Percentiles rank a stretch among this genome's conserved stretches.
Evolutionary conservation across 2,329 filamentous ascomycete species (phyloP).

Genomic region (Septoria linicola): DNA sequence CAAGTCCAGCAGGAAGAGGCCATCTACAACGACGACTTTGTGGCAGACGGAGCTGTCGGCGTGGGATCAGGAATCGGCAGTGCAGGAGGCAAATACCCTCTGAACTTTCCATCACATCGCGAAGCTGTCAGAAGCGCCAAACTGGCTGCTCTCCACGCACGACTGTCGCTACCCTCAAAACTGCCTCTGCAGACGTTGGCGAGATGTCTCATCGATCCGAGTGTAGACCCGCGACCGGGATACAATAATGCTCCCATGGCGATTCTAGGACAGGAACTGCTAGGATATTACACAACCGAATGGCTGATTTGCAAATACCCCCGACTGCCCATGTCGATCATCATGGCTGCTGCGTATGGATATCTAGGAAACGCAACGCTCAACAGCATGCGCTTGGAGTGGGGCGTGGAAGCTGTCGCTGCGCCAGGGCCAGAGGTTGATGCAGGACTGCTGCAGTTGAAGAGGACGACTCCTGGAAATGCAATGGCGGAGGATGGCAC

Average conservation of each 20-base stretch:
- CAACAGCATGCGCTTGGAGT: conserved; percentile 71
- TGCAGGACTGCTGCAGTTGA: conserved; percentile 82
- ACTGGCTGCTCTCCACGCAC: conserved; percentile 86
- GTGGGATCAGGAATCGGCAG: conserved; percentile 25
- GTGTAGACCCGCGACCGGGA: conserved; percentile 72
- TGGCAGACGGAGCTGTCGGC: conserved; percentile 31
- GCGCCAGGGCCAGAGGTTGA: conserved; percentile 89
- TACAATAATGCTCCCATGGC: conserved; percentile 90
- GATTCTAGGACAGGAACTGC: conserved; percentile 75
- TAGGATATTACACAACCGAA: conserved; percentile 87
- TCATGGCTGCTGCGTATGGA: conserved; percentile 81
- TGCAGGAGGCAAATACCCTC: conserved; percentile 27
- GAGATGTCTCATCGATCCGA: conserved; percentile 78
- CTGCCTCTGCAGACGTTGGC: conserved; percentile 84
- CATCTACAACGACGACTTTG: conserved; percentile 9
- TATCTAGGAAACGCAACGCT: conserved; percentile 77
- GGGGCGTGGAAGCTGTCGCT: conserved; percentile 88
- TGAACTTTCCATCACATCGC: conserved; percentile 32
- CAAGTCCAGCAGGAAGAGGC: conserved; percentile 16
- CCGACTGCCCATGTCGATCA: conserved; percentile 81
- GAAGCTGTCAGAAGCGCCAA: conserved; percentile 72
- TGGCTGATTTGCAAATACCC: conserved; percentile 86
- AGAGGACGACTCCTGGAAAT: conserved; percentile 48
- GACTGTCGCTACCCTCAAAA: conserved; percentile 76
- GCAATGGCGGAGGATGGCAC: conserved; percentile 36